Conservation (phyloP, 2,329 filamentous ascomycete species). For the Diaporthe sp. region DNA sequence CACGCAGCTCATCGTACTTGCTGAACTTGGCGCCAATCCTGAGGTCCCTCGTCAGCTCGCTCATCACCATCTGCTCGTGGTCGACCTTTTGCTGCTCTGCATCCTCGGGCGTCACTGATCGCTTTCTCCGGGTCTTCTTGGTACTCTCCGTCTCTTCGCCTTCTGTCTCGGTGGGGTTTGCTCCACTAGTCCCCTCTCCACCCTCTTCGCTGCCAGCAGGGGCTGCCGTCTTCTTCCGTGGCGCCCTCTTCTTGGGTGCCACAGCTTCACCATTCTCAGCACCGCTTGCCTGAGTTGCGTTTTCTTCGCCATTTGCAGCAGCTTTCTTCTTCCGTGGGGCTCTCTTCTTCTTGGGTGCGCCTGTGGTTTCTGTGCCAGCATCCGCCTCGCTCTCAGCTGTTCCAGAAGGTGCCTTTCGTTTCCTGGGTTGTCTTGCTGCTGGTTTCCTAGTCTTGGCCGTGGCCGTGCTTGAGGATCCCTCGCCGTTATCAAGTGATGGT, state of each 20-base stretch:
- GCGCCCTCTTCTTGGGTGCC: constrained; percentile 35
- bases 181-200: background rate
- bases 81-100: constrained; percentile 73
- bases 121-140: constrained; percentile 47
- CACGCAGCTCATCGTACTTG: constrained; percentile 77
- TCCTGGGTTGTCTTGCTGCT: constrained; percentile 35
- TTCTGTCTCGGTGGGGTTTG: constrained; percentile 37
- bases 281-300: constrained; percentile 31
- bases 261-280: constrained; percentile 36
- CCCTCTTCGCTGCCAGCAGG: background rate
- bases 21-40: constrained; percentile 76
- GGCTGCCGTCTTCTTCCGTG: constrained; percentile 29
- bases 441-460: constrained; percentile 21
- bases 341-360: constrained; percentile 37
- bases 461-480: constrained; percentile 16
- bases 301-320: constrained; percentile 30
- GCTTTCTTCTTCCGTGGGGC: constrained; percentile 36
- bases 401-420: constrained; percentile 36
- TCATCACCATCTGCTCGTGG: constrained; percentile 75
- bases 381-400: constrained; percentile 34
- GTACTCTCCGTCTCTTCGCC: constrained; percentile 37
- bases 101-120: constrained; percentile 70
- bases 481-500: constrained; percentile 24
- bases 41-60: constrained; percentile 76
- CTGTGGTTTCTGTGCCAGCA: constrained; percentile 14